These are phyloP conservation scores for Stachybotrys chartarum DNA, from an alignment of 2,329 filamentous ascomycete genomes.

Conservation along the genomic window DNA sequence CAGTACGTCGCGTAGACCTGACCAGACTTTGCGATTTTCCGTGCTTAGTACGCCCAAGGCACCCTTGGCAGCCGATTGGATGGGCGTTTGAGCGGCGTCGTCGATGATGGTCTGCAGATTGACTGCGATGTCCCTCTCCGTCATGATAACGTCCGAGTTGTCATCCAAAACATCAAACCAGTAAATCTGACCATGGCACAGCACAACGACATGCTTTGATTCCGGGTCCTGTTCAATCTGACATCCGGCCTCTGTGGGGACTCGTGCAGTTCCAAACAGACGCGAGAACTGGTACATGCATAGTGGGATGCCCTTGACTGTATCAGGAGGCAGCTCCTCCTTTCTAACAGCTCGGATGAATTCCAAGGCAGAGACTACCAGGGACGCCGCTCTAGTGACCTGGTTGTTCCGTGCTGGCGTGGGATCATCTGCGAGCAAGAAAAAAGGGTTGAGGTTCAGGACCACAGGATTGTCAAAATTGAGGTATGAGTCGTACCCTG, in stretches of 20 bases:
- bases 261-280: constrained; percentile 87
- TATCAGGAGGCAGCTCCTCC: constrained; percentile 89
- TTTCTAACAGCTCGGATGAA: constrained; percentile 90
- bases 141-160: constrained; percentile 95
- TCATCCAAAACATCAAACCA: constrained; percentile 98
- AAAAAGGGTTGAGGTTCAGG: constrained; percentile 95
- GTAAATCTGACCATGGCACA: constrained; percentile 94
- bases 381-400: constrained; percentile 85
- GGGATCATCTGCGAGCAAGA: constrained; percentile 92
- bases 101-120: constrained; percentile 90
- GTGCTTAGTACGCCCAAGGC: constrained; percentile 91
- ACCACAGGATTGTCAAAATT: constrained; percentile 98
- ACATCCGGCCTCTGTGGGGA: constrained; percentile 90
- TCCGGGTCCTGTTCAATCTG: constrained; percentile 90
- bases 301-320: constrained; percentile 71
- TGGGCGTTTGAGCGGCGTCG: constrained; percentile 81
- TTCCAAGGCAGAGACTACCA: constrained; percentile 82
- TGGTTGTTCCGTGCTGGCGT: constrained; percentile 96
- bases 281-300: constrained; percentile 99
- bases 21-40: constrained; percentile 95
- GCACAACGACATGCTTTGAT: constrained; percentile 88
- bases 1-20: constrained; percentile 78
- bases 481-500: constrained; percentile 97
- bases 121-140: constrained; percentile 82
- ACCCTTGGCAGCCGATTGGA: constrained; percentile 91